Evolutionary conservation across 176 grass and related monocot species (phyloP).

Genomic region (Poa pratensis): DNA sequence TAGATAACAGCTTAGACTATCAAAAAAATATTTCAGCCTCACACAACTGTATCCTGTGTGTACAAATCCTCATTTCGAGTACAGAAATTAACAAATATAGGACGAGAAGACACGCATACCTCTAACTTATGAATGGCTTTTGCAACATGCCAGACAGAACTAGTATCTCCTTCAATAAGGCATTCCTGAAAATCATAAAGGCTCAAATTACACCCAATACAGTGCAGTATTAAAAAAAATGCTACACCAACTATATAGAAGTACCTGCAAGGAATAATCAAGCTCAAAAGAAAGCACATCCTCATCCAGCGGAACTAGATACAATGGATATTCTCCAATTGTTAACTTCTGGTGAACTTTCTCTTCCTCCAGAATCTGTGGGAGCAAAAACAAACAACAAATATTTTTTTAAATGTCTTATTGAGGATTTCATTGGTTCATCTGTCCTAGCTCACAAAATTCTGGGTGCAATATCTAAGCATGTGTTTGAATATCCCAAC

Average conservation of each 20-base stretch:
- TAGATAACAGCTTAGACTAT: background rate
- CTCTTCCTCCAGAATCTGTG: slow-evolving; percentile 91
- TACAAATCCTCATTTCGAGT: background rate
- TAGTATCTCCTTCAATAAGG: slow-evolving; percentile 86
- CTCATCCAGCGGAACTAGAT: slow-evolving; percentile 86
- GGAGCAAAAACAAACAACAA: slow-evolving; percentile 29
- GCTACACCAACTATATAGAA: slow-evolving; percentile 15
- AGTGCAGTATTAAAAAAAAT: slow-evolving; percentile 29
- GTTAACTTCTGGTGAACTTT: slow-evolving; percentile 83
- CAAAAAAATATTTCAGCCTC: slow-evolving; percentile 4
- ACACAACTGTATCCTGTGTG: slow-evolving; percentile 26
- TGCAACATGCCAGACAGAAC: slow-evolving; percentile 97
- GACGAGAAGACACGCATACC: slow-evolving; percentile 51
- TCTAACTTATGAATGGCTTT: slow-evolving; percentile 96
- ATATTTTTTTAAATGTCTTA: slow-evolving; percentile 12
- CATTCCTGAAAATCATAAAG: slow-evolving; percentile 66
- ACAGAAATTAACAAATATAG: slow-evolving; percentile 12
- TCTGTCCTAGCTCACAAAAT: slow-evolving; percentile 17
- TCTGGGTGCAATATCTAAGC: background rate
- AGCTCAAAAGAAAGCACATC: slow-evolving; percentile 97
- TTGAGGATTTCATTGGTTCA: background rate
- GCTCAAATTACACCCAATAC: slow-evolving; percentile 23
- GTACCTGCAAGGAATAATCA: slow-evolving; percentile 82
- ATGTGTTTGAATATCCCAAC: background rate
- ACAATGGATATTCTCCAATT: slow-evolving; percentile 88